phyloP scores from a whole-genome alignment of 352 stramenopile genomes.

The Globisporangium lucens region DNA sequence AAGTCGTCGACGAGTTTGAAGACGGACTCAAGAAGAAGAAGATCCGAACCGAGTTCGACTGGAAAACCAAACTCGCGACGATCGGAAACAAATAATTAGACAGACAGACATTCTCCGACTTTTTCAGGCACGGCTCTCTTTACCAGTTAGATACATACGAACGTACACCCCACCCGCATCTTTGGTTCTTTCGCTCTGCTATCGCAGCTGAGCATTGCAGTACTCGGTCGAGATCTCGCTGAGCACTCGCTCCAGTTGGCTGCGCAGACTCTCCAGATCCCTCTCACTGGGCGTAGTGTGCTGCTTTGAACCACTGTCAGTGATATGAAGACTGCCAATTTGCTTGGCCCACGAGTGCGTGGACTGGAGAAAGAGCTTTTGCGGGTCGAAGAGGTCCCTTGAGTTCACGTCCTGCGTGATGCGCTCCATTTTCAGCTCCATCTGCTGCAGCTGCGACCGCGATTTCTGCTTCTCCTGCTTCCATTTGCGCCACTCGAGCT shows the following conservation, averaged over 20 bases:
- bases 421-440: slow-evolving; percentile 46
- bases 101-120: neutral
- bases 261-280: slow-evolving; percentile 37
- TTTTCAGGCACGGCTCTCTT: neutral
- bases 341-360: slow-evolving; percentile 20
- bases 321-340: neutral
- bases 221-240: slow-evolving; percentile 49
- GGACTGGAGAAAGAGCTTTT: slow-evolving; percentile 42
- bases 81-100: slow-evolving; percentile 10
- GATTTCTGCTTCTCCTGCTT: slow-evolving; percentile 34
- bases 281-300: slow-evolving; percentile 20
- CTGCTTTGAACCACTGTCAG: neutral
- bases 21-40: slow-evolving; percentile 84
- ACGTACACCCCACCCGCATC: neutral
- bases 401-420: slow-evolving; percentile 35
- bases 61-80: slow-evolving; percentile 35
- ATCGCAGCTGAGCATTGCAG: slow-evolving; percentile 40
- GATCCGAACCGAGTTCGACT: slow-evolving; percentile 40
- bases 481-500: slow-evolving; percentile 40
- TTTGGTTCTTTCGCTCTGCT: neutral
- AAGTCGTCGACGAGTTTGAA: slow-evolving; percentile 55
- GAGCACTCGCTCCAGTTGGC: slow-evolving; percentile 48
- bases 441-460: slow-evolving; percentile 32
- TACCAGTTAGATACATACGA: neutral
- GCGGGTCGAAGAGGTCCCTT: slow-evolving; percentile 40